Conservation (phyloP, 768 basidiomycete species). For the Rhizopogon sp. region DNA sequence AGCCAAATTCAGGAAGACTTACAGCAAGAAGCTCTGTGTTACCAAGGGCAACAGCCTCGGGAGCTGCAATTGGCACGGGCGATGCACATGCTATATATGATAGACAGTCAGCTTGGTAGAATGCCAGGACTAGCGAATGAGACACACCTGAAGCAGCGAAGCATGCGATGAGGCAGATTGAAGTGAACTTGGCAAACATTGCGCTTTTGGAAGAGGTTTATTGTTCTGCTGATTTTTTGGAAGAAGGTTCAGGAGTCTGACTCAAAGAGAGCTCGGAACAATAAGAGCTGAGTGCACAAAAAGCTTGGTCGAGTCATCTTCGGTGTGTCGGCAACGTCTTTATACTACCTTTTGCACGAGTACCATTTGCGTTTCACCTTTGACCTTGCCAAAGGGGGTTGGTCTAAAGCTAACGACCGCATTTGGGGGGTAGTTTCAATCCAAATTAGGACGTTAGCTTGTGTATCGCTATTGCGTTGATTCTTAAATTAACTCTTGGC, state of each 20-base stretch:
- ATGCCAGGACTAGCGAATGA: background rate
- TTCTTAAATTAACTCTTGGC: background rate
- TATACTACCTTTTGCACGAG: constrained; percentile 14
- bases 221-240: constrained; percentile 17
- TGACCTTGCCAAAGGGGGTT: constrained; percentile 23
- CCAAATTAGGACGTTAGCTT: constrained; percentile 24
- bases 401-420: constrained; percentile 11
- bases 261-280: constrained; percentile 18
- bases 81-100: constrained; percentile 20
- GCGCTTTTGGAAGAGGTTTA: constrained; percentile 17
- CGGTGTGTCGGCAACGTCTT: constrained; percentile 8
- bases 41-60: background rate
- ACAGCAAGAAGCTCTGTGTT: constrained; percentile 13
- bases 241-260: background rate
- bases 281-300: constrained; percentile 22
- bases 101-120: background rate
- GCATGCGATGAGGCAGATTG: constrained; percentile 25
- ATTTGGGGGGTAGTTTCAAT: constrained; percentile 18
- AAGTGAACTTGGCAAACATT: constrained; percentile 21
- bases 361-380: constrained; percentile 8
- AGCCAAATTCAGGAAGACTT: constrained; percentile 2
- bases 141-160: constrained; percentile 22
- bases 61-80: constrained; percentile 16
- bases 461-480: constrained; percentile 7
- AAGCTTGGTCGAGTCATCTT: constrained; percentile 13